Base-by-base conservation (phyloP, 192 early-diverging fungal species). In the Dissophora ornata region DNA sequence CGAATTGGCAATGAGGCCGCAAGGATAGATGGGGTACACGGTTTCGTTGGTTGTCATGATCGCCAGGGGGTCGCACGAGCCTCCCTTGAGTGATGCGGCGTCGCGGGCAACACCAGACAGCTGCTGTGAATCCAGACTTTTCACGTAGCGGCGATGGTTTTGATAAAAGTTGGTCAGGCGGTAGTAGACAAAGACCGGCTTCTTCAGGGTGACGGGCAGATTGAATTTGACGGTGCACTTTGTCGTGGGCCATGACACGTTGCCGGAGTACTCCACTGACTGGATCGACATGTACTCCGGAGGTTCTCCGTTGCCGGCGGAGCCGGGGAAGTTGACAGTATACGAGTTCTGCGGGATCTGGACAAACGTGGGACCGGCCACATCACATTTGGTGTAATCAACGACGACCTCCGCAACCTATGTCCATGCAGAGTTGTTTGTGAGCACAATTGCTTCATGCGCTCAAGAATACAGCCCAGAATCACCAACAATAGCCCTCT, bases 81-180 rank as follows among this genome's bases (percentile, higher is more conserved):
- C 74, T 26, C 80, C 80, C 2, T 85, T 68, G 51, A 89, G 41
- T 0, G 81, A 81, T 10, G 62, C 46, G 0, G 59, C 75, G 16
- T 73, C 30, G 21, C 90, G 71, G 11, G 55, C 65, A 36, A 84
- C 84, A 28, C 96, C 96, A 30, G 85, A 82, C 9, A 98, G 87
- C 71, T 99, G 97, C 54, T 90, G 87, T 29, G 87, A 78, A 71
- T 93, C 90, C 69, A 94, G 88, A 79, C 90, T 92, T 77, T 96
- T 95, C 24, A 98, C 93, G 69, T 99, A 99, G 54, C 91, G 89
- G 41, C 98, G 89, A 66, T 99, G 96, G 85, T 99, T 99, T 80
- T 99, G 98, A 80, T 97, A 99, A 81, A 99, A 99, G 80, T 97
- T 96, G 32, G 96, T 96, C 54, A 99, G 89, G 47, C 92, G 83